Conservation (phyloP, 1,284 basidiomycete species). For the Leccinum brunneo-olivaceum region DNA sequence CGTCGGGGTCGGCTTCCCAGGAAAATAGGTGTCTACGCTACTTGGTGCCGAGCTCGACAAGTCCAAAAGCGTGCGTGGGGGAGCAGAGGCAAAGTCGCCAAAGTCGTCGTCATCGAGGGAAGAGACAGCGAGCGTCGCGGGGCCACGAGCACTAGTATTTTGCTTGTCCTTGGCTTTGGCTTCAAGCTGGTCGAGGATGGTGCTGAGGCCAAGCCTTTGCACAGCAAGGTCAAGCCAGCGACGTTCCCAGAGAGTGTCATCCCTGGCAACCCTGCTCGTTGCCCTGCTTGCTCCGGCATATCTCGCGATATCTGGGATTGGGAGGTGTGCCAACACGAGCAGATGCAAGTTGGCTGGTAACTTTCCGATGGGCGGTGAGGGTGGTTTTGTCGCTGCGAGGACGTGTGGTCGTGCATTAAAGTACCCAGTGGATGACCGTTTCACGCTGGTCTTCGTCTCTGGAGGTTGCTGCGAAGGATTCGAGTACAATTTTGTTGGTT, state of each 20-base stretch:
- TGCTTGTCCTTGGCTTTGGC: constrained; percentile 17
- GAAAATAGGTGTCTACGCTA: constrained; percentile 11
- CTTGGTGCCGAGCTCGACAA: constrained; percentile 14
- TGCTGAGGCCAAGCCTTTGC: constrained; percentile 31
- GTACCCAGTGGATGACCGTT: constrained; percentile 10
- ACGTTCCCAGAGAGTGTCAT: constrained; percentile 71
- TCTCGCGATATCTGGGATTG: constrained; percentile 72
- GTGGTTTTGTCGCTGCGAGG: constrained; percentile 25
- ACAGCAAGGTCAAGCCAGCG: constrained; percentile 61
- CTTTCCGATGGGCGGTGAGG: constrained; percentile 47
- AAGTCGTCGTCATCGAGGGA: constrained; percentile 84
- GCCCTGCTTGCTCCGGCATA: constrained; percentile 67
- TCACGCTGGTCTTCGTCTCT: constrained; percentile 9
- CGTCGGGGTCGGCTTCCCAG: constrained; percentile 28
- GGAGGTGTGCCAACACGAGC: constrained; percentile 63
- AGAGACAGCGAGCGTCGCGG: constrained; percentile 53
- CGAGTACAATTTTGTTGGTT: constrained; percentile 65
- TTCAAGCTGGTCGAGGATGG: constrained; percentile 62
- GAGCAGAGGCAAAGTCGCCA: constrained; percentile 71
- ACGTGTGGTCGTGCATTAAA: constrained; percentile 24
- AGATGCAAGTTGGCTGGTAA: constrained; percentile 75
- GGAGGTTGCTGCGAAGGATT: constrained; percentile 2
- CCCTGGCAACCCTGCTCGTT: constrained; percentile 54
- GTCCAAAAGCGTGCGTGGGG: constrained; percentile 19
- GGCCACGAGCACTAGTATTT: constrained; percentile 18